Evolutionary conservation across 306 rosid genomes (phyloP), one percentile per base, ranked within the genome.

Genomic region (Calophaca sinica): DNA sequence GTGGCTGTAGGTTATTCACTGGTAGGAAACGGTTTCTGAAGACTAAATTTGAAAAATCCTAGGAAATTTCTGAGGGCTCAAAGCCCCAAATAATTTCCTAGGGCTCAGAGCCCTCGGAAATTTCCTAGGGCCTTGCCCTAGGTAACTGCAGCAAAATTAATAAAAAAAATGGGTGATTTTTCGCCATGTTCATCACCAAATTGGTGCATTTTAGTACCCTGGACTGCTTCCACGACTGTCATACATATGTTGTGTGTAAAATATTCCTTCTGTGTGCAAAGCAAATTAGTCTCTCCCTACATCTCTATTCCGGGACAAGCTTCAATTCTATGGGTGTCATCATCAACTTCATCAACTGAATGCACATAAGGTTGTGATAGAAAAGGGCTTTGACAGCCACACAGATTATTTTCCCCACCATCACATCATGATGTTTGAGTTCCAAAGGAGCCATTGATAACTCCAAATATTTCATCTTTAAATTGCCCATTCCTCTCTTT

Each of bases 201-300:
- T 32, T 77, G 73, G 77, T 41, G 58, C 26, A 73, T 45, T 15
- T 60, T 76, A 62, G 80, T 54, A 55, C 65, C 80, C 61, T 73
- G 72, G 62, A 81, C 78, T 48, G 80, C 74, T 77, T 77, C 77
- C 78, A 68, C 79, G 14, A 78, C 79, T 1, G 70, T 76, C 15
- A 74, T 62, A 42, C 83, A 74, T 13, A 68, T 32, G 70, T 46
- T 78, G 2, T 78, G 61, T 35, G 36, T 81, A 72, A 77, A 69
- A 60, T 61, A 81, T 33, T 77, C 80, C 13, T 65, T 38, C 75
- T 73, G 72, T n/a, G 80, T 67, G 78, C 79, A 67, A 44, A 59
- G 15, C 68, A 76, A 54, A 72, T 72, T 73, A 60, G 80, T 61
- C 57, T 84, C 85, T 29, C 20, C 53, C 9, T 65, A 72, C 48